Evolutionary conservation across 176 grass and related monocot species (phyloP), one percentile per base, ranked within the genome.

Genomic region (Neostapfia colusana): DNA sequence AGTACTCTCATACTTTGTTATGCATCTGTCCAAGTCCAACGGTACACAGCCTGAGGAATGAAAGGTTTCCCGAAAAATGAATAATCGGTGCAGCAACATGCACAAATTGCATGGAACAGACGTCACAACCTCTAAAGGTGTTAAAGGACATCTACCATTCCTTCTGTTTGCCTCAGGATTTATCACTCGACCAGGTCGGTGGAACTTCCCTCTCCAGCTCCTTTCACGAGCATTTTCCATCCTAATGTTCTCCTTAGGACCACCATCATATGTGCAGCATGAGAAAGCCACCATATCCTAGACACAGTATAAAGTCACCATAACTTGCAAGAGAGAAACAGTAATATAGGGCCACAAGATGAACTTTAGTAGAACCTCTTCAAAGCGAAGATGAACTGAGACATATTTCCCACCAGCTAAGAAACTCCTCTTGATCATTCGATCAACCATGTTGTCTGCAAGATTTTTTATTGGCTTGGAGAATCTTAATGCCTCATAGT

Each of bases 251-350:
- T 98, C 95, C 84, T 86, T 76, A 31, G n/a, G 65, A 24, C 85
- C 91, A 68, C 95, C 95, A 46, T 92, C 91, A 84, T 92, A 94
- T 42, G 65, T 92, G 77, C 95, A 98, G 65, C 95, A 98, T 57
- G 95, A 98, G 85, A 98, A 98, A 36, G 95, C 91, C 81, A 94
- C 82, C 95, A 98, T 98, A 87, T 98, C 95, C 95, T 97, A 76
- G 46, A 44, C 12, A 76, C 20, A 70, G 62, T 73, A 16, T n/a
- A 73, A 24, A 65, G 44, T 66, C 65, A 87, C n/a, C 15, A 70
- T 57, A 70, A 79, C 50, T 77, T 3, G 4, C 68, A 36, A 21
- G 26, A 58, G 42, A 75, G 55, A 75, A 64, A 35, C 69, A 51
- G 56, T 13, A 55, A 77, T 69, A 67, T 61, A 11, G 53, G 66